Conservation (phyloP, 1,284 basidiomycete genomes). For the Marasmius oreades region DNA sequence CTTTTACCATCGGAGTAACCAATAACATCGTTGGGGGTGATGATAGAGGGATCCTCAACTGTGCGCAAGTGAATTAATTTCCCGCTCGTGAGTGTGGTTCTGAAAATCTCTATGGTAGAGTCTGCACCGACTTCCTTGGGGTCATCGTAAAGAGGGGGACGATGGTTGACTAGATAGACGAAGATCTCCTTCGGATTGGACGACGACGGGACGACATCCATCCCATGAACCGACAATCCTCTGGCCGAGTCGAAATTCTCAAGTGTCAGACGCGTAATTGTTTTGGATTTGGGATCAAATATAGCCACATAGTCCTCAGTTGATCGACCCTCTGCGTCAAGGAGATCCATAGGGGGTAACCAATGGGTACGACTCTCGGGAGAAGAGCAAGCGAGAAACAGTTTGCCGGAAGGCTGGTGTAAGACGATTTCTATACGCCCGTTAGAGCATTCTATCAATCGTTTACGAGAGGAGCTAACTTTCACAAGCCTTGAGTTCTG, state of each 20-base stretch:
- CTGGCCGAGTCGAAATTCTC: slow-evolving; percentile 34
- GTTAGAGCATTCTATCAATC: slow-evolving; percentile 5
- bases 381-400: slow-evolving; percentile 73
- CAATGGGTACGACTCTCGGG: slow-evolving; percentile 48
- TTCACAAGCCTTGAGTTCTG: slow-evolving; percentile 62
- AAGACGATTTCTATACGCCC: slow-evolving; percentile 46
- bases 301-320: slow-evolving; percentile 59
- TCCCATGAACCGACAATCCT: slow-evolving; percentile 63
- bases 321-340: slow-evolving; percentile 41
- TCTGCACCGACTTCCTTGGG: slow-evolving; percentile 55
- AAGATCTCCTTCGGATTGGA: slow-evolving; percentile 49
- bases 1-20: slow-evolving; percentile 58
- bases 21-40: slow-evolving; percentile 68
- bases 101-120: slow-evolving; percentile 71
- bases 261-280: slow-evolving; percentile 45
- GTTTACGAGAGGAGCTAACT: slow-evolving; percentile 34
- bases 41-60: slow-evolving; percentile 45
- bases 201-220: slow-evolving; percentile 63
- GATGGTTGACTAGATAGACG: slow-evolving; percentile 69
- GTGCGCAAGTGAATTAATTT: slow-evolving; percentile 55
- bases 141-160: slow-evolving; percentile 35
- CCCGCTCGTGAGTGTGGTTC: slow-evolving; percentile 42
- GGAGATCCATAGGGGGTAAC: slow-evolving; percentile 43
- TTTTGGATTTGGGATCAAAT: slow-evolving; percentile 47
- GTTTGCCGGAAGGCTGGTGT: slow-evolving; percentile 49